These are phyloP conservation scores for Candida tibetensis DNA, from an alignment of 805 yeast species.

Conservation along the genomic window DNA sequence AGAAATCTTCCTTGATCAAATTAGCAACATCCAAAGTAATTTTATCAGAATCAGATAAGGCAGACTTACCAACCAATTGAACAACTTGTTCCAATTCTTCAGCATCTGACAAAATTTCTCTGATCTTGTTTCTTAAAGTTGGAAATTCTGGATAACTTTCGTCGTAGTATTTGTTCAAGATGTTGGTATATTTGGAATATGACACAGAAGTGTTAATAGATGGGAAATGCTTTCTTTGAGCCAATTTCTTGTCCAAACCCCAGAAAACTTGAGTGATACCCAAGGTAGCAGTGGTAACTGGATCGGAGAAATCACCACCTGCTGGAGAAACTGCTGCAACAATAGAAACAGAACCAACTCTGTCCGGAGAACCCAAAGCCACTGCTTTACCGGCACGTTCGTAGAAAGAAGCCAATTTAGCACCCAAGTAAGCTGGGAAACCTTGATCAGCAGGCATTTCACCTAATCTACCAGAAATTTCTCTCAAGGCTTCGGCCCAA, in stretches of 20 bases:
- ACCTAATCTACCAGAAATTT: conserved; percentile 99
- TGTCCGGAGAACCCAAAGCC: conserved; percentile 94
- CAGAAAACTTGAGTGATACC: conserved; percentile 99
- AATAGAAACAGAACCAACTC: conserved; percentile 97
- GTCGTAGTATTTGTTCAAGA: conserved; percentile 82
- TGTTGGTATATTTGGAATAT: conserved; percentile 92
- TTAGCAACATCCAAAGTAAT: conserved; percentile 91
- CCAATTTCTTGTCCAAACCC: conserved; percentile 98
- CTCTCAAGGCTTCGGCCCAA: conserved; percentile 99
- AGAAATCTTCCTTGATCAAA: conserved; percentile 94
- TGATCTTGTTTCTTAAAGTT: conserved; percentile 81
- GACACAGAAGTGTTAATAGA: conserved; percentile 95
- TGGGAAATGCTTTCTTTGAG: conserved; percentile 99
- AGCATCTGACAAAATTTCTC: conserved; percentile 92
- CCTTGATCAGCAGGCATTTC: conserved; percentile 99
- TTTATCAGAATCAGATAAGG: conserved; percentile 94
- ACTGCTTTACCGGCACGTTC: conserved; percentile 98
- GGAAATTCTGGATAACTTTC: conserved; percentile 89
- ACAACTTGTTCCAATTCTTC: conserved; percentile 99
- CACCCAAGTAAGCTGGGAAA: conserved; percentile 99
- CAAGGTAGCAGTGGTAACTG: conserved; percentile 95
- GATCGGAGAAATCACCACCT: conserved; percentile 99
- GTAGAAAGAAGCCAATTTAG: conserved; percentile 96
- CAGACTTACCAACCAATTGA: conserved; percentile 98
- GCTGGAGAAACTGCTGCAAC: conserved; percentile 99